phyloP scores from a whole-genome alignment of 352 stramenopile species.

The Saprolegnia diclina region DNA sequence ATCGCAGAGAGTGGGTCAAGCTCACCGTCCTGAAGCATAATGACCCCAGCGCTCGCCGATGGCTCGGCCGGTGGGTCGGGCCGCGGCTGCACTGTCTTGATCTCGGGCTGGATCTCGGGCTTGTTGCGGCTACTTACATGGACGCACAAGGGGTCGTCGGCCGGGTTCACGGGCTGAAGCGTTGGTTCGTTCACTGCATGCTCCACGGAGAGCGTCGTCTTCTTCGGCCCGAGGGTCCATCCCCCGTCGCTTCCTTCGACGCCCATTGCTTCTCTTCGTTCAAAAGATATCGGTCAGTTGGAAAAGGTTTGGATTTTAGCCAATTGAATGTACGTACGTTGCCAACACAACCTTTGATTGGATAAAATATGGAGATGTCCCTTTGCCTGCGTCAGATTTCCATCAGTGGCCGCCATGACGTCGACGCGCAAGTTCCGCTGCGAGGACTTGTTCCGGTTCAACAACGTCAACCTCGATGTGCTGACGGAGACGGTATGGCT shows the following conservation, averaged over 20 bases:
- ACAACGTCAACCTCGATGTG: slow-evolving; percentile 98
- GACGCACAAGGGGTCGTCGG: background rate
- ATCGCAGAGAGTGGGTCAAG: slow-evolving; percentile 61
- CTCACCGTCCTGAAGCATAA: slow-evolving; percentile 60
- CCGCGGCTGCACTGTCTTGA: background rate
- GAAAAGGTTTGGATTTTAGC: slow-evolving; percentile 1
- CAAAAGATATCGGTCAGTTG: background rate
- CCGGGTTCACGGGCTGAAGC: background rate
- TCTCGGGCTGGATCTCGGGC: background rate
- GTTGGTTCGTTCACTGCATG: background rate
- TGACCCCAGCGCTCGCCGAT: slow-evolving; percentile 27
- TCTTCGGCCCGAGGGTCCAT: slow-evolving; percentile 23
- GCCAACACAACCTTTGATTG: slow-evolving; percentile 8
- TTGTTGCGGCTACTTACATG: background rate
- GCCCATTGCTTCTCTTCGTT: background rate
- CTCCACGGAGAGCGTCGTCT: slow-evolving; percentile 18
- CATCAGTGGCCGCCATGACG: slow-evolving; percentile 69
- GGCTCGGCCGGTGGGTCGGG: too few relatives aligned
- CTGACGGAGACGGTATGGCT: slow-evolving; percentile 88
- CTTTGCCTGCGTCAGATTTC: background rate
- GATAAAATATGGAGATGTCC: background rate
- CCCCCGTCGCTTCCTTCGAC: background rate
- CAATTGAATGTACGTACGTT: background rate
- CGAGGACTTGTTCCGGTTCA: slow-evolving; percentile 97
- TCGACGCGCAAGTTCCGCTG: slow-evolving; percentile 94